phyloP scores from a whole-genome alignment of 2,329 filamentous ascomycete genomes.

The Arthrinium puccinioides region DNA sequence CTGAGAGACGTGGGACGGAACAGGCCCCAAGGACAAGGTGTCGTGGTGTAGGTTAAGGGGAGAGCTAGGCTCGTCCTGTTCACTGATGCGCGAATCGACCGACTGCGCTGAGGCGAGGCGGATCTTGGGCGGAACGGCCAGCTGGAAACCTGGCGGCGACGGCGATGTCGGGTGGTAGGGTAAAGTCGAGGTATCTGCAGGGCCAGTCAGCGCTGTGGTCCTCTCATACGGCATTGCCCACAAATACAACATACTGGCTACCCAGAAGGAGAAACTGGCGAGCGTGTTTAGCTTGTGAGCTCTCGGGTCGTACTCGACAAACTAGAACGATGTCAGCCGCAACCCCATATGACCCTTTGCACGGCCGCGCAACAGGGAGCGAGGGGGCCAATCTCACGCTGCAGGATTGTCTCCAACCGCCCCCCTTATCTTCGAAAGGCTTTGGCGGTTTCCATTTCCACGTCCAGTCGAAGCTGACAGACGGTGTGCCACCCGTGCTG shows the following conservation, averaged over 20 bases:
- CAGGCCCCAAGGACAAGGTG: constrained; percentile 13
- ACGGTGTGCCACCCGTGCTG: constrained; percentile 72
- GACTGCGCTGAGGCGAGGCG: constrained; percentile 84
- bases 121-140: constrained; percentile 67
- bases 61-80: constrained; percentile 55
- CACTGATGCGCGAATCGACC: constrained; percentile 75
- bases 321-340: constrained; percentile 42
- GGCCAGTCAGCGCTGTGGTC: too few relatives aligned
- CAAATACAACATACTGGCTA: constrained; percentile 76
- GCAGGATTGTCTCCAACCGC: constrained; percentile 93
- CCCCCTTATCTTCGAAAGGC: constrained; percentile 68
- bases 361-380: neutral
- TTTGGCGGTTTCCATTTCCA: constrained; percentile 97
- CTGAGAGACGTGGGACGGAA: constrained; percentile 16
- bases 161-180: constrained; percentile 56
- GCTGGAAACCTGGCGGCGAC: constrained; percentile 65
- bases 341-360: neutral
- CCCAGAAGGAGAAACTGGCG: constrained; percentile 92
- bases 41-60: constrained; percentile 37
- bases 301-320: constrained; percentile 93
- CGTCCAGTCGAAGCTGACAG: constrained; percentile 86
- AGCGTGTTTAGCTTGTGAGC: constrained; percentile 84
- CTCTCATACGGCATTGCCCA: too few relatives aligned
- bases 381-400: constrained; percentile 50
- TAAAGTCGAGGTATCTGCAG: constrained; percentile 33